Evolutionary conservation across 1,139 yeast genomes (phyloP).

Genomic region (Hansenula lynferdii): DNA sequence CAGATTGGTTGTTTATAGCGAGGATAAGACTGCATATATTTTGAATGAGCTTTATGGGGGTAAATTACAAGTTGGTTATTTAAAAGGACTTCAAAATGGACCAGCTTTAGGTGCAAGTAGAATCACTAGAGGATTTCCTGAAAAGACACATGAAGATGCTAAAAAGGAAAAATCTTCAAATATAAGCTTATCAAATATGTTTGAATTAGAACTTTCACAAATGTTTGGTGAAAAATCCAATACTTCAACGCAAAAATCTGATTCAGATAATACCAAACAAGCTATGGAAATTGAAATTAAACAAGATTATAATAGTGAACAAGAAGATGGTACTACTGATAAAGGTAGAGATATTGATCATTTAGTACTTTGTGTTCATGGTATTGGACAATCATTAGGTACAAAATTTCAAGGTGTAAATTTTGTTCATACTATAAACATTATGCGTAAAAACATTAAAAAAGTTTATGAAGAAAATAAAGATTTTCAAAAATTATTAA

Average conservation of each 20-base stretch:
- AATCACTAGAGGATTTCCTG: slow-evolving; percentile 26
- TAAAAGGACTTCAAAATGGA: slow-evolving; percentile 9
- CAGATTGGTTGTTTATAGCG: slow-evolving; percentile 32
- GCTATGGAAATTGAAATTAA: slow-evolving; percentile 43
- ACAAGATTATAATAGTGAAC: slow-evolving; percentile 42
- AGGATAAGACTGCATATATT: slow-evolving; percentile 30
- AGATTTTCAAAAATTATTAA: slow-evolving; percentile 34
- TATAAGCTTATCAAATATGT: slow-evolving; percentile 9
- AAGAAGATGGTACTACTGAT: slow-evolving; percentile 23
- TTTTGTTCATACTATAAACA: slow-evolving; percentile 81
- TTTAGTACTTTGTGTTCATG: slow-evolving; percentile 81
- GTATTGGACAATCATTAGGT: slow-evolving; percentile 89
- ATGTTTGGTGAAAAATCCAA: slow-evolving; percentile 19
- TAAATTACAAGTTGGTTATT: slow-evolving; percentile 22
- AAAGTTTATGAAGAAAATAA: slow-evolving; percentile 45
- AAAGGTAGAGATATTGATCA: slow-evolving; percentile 63
- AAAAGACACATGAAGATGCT: slow-evolving; percentile 3
- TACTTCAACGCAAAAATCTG: slow-evolving; percentile 12
- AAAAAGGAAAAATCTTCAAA: slow-evolving; percentile 3
- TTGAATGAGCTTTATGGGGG: slow-evolving; percentile 31
- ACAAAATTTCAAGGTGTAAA: slow-evolving; percentile 75
- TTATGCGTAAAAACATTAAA: slow-evolving; percentile 61
- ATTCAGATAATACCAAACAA: slow-evolving; percentile 22
- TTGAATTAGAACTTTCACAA: slow-evolving; percentile 18
- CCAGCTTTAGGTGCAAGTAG: slow-evolving; percentile 24